Conservation (phyloP, 352 stramenopile species). For the Pythium biforme region DNA sequence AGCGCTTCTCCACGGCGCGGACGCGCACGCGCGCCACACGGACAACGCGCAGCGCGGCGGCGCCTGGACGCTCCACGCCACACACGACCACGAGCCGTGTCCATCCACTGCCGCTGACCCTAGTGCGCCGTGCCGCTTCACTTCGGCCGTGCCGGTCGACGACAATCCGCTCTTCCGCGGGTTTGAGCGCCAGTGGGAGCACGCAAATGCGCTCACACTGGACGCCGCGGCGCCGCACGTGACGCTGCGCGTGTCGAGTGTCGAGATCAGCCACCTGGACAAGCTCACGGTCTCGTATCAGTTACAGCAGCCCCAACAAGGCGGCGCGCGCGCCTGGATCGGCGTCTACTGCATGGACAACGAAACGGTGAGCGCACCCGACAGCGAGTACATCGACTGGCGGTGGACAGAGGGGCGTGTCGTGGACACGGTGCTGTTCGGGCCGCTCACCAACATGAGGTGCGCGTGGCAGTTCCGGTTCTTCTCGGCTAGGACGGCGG, state of each 20-base stretch:
- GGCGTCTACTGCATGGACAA: constrained; percentile 41
- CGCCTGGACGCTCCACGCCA: constrained; percentile 5
- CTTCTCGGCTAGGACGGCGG: constrained; percentile 27
- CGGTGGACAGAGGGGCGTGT: not conserved
- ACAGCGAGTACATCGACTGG: constrained; percentile 30
- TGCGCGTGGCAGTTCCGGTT: constrained; percentile 47
- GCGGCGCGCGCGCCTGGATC: constrained; percentile 26
- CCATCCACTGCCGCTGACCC: not conserved
- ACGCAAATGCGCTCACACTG: not conserved
- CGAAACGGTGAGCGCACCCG: not conserved
- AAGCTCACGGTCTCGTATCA: constrained; percentile 9
- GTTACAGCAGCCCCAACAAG: not conserved
- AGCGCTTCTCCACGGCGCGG: not conserved
- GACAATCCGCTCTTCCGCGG: constrained; percentile 3
- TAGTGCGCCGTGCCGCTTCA: not conserved
- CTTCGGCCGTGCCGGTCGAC: too few relatives aligned
- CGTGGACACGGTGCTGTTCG: constrained; percentile 28
- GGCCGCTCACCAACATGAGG: constrained; percentile 48
- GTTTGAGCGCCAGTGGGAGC: not conserved
- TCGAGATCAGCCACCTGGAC: constrained; percentile 20
- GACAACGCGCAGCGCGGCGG: constrained; percentile 8
- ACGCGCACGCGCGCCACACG: not conserved
- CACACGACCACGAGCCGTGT: constrained; percentile 1
- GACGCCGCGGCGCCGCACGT: not conserved
- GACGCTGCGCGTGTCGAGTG: constrained; percentile 14